Evolutionary conservation across 805 yeast genomes (phyloP), one percentile per base, ranked within the genome.

Genomic region (Candida pseudofarinosa): DNA sequence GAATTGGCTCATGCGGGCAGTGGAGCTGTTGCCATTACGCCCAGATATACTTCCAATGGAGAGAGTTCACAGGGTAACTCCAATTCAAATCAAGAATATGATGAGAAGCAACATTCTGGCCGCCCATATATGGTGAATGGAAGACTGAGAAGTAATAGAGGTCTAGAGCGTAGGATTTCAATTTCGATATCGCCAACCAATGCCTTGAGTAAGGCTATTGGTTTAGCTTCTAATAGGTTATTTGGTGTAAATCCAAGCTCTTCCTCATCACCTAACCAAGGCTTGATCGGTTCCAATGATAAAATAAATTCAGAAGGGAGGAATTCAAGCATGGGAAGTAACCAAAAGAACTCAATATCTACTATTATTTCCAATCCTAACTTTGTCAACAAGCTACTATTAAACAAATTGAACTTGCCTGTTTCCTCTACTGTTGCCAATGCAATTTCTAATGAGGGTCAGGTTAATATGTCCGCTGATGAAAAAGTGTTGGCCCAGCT

Each of bases 121-220:
- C 47, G 67, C 46, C 58, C 57, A 54, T 62, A 77, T 1, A 69
- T 77, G 45, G 61, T 79, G 43, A 70, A 76, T 0, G 34, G 34
- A 15, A 32, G 34, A n/a, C 67, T 72, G 12, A 73, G 86, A 50
- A 67, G 85, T 42, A 80, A 88, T 3, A 80, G 85, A 15, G 67
- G 80, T 40, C 75, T 76, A 10, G 86, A 81, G 23, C 72, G 87
- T 44, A 73, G 84, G 49, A 70, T 81, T 19, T 82, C 88, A 0
- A 78, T 84, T 28, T 79, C 88, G 0, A 80, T 85, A 31, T 76
- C 82, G 17, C 96, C 97, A 7, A 80, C 96, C 0, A 88, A 83
- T 61, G 97, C 98, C 0, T 74, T 93, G 43, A 83, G 90, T 1
- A 84, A 83, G 53, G 98, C 97, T 0, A 68, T 91, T 41, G 87